A percentile compares a stretch with the other conserved stretches of the same genome.
Evolutionary conservation across 2,329 filamentous ascomycete species (phyloP).

Genomic region (Plenodomus lindquistii): DNA sequence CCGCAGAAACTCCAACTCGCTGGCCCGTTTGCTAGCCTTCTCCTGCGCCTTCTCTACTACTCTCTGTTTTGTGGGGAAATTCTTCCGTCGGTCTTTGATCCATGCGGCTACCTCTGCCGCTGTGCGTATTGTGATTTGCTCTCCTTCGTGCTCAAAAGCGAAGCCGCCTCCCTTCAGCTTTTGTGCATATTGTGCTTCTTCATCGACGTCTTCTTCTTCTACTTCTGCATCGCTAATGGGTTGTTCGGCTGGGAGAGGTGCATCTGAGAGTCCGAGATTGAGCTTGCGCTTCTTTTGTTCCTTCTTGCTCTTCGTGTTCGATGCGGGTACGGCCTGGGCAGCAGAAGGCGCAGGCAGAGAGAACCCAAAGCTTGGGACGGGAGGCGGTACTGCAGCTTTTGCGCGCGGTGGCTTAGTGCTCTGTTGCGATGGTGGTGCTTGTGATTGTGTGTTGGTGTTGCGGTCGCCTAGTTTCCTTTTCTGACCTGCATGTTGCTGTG

Average conservation of each 20-base stretch:
- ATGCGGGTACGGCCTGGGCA: slow-evolving; percentile 4
- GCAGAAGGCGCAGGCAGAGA: slow-evolving; percentile 24
- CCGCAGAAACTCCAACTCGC: slow-evolving; percentile 47
- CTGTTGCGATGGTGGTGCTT: slow-evolving; percentile 13
- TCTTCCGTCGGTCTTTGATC: slow-evolving; percentile 77
- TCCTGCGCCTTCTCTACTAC: slow-evolving; percentile 65
- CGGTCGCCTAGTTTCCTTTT: slow-evolving; percentile 36
- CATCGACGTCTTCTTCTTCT: slow-evolving; percentile 72
- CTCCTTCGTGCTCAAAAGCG: slow-evolving; percentile 61
- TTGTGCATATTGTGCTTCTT: slow-evolving; percentile 59
- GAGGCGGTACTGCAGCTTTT: slow-evolving; percentile 38
- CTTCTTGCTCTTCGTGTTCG: slow-evolving; percentile 8
- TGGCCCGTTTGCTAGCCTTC: slow-evolving; percentile 23
- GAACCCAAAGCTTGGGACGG: slow-evolving; percentile 44
- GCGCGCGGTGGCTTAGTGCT: slow-evolving; percentile 37
- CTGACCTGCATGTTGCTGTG: slow-evolving; percentile 25
- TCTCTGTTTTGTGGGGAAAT: slow-evolving; percentile 78
- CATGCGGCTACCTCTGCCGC: slow-evolving; percentile 75
- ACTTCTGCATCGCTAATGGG: slow-evolving; percentile 11
- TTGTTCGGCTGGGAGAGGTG: slow-evolving; percentile 47
- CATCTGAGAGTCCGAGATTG: slow-evolving; percentile 71
- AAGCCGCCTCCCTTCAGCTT: slow-evolving; percentile 56
- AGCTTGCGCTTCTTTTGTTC: slow-evolving; percentile 72
- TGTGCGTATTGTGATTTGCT: slow-evolving; percentile 57
- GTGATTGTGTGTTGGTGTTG: slow-evolving; percentile 9